Evolutionary conservation across 768 basidiomycete species (phyloP), one percentile per base, ranked within the genome.

Genomic region (Cantharellus cinnabarinus): DNA sequence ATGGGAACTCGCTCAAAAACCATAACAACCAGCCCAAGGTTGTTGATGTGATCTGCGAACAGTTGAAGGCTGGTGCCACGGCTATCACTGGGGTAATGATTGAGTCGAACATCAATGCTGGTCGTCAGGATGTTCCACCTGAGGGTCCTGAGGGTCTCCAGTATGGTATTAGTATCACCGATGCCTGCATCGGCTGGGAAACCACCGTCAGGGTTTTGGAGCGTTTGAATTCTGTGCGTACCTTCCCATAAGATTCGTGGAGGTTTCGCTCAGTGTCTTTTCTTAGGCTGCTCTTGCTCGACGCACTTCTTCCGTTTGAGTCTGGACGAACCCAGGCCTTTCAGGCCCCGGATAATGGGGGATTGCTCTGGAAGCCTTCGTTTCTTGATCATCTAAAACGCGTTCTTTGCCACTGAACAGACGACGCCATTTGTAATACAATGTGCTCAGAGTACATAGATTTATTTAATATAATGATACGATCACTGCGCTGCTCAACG

Each of bases 1-100:
- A 97, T 67, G 94, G 94, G 39, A 99, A 99, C 76, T 95, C 91
- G 41, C 80, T 82, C 61, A 98, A 98, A 74, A 83, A 95, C 71
- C 86, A 94, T 74, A 78, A 79, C 66, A 94, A 93, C 71, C 93
- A 95, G 70, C 82, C 90, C 15, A 80, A 80, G 64, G 88, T 89
- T 50, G 66, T 88, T 59, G 76, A 79, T 63, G 71, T 77, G 69
- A 77, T 89, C 66, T 81, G 80, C 69, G 71, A 69, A 2, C 94
- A 98, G 71, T 78, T 98, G 58, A 71, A 69, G 3, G 76, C 77
- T 4, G 89, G 89, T 37, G 73, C 76, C 58, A 29, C 60, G 60
- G 74, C 76, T 65, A 84, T 99, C 70, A 88, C 88, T 3, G 94
- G 94, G 52, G 89, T 97, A 60, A 98, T 99, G 94, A 79, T 99